Percentiles rank a stretch among this genome's conserved stretches.
Conservation (phyloP, 768 basidiomycete genomes). For the Podaxis sp. region DNA sequence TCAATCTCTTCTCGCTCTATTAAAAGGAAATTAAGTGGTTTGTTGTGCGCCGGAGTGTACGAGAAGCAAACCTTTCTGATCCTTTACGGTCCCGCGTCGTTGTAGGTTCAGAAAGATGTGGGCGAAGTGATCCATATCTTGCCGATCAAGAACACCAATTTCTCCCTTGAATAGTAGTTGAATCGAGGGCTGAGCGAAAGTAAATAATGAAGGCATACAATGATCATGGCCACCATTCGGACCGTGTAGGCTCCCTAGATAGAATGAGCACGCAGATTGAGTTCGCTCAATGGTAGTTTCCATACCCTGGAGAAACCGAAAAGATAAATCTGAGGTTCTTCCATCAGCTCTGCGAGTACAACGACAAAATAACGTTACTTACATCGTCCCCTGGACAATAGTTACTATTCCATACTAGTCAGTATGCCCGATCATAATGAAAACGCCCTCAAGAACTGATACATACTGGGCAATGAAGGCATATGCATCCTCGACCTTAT, state of each 20-base stretch:
- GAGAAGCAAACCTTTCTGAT: constrained; percentile 39
- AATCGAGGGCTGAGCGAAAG: not conserved
- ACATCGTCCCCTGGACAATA: constrained; percentile 75
- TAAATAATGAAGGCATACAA: constrained; percentile 37
- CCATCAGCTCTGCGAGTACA: constrained; percentile 10
- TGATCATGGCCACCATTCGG: constrained; percentile 71
- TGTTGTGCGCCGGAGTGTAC: no score
- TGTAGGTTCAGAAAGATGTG: constrained; percentile 62
- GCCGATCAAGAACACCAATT: constrained; percentile 69
- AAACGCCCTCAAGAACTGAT: not conserved
- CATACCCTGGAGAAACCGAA: constrained; percentile 76
- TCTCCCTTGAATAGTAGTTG: constrained; percentile 44
- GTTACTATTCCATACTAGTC: constrained; percentile 43
- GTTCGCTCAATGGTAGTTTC: no score
- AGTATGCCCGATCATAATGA: constrained; percentile 1
- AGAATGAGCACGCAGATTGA: not conserved
- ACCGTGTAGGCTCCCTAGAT: constrained; percentile 75
- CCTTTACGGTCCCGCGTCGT: constrained; percentile 55
- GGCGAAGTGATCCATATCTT: constrained; percentile 72
- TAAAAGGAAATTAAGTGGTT: no score
- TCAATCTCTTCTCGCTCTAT: constrained; percentile 42
- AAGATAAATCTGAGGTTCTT: constrained; percentile 56
- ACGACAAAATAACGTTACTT: not conserved
- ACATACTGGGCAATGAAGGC: constrained; percentile 80
- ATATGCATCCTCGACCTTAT: constrained; percentile 78